phyloP scores from a whole-genome alignment of 179 eudicot genomes.

The Patellifolia procumbens region DNA sequence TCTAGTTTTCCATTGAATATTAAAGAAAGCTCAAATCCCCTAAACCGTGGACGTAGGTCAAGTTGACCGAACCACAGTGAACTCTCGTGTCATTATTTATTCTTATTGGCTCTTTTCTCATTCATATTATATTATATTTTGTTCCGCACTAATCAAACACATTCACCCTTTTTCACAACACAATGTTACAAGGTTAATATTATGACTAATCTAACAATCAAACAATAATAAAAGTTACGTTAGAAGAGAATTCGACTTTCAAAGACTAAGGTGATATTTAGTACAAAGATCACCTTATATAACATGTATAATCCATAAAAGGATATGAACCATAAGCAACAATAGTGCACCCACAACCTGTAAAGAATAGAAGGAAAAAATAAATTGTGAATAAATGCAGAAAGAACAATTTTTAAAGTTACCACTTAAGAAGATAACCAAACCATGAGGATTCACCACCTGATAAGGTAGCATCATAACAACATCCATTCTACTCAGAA shows the following conservation, averaged over 20 bases:
- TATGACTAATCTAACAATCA: neutral
- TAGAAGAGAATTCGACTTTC: neutral
- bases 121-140: no score
- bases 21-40: no score
- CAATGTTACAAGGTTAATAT: neutral
- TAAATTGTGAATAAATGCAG: constrained; percentile 11
- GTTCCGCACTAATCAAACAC: no score
- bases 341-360: constrained; percentile 98
- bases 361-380: constrained; percentile 23
- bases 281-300: constrained; percentile 59
- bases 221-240: constrained; percentile 9
- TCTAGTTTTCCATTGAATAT: no score
- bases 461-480: neutral
- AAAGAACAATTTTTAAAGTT: neutral
- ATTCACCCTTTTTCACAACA: no score
- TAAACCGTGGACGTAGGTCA: no score
- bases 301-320: constrained; percentile 73
- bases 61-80: no score
- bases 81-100: no score
- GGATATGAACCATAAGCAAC: constrained; percentile 82
- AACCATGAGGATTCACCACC: constrained; percentile 8
- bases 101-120: no score
- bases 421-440: constrained; percentile 4
- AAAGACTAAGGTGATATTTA: neutral
- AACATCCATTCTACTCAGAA: neutral